Percentiles rank a stretch among this genome's conserved stretches.
Evolutionary conservation across 306 rosid species (phyloP).

Genomic region (Elaeagnus macrophylla): DNA sequence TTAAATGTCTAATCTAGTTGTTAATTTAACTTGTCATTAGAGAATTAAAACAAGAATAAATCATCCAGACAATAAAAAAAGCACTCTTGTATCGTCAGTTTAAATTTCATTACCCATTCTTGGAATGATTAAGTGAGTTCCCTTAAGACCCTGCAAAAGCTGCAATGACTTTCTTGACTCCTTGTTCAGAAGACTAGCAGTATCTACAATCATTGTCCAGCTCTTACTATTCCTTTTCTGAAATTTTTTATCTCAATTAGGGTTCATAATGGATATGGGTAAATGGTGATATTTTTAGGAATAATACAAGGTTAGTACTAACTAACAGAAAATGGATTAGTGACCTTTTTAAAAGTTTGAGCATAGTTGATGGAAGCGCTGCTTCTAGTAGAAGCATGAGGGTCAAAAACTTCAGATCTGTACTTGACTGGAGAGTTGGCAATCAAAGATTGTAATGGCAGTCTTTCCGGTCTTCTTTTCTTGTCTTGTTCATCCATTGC

Average conservation of each 20-base stretch:
- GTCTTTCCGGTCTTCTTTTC: conserved; percentile 33
- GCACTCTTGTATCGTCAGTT: not conserved
- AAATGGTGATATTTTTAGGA: conserved; percentile 4
- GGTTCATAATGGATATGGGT: conserved; percentile 3
- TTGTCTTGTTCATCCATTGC: conserved; percentile 24
- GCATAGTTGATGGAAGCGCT: too few species aligned
- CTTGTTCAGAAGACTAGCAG: conserved; percentile 63
- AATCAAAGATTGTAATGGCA: conserved; percentile 50
- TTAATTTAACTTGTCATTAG: too few species aligned
- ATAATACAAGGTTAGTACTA: conserved; percentile 18
- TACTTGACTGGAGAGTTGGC: conserved; percentile 21
- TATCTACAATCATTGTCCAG: conserved; percentile 73
- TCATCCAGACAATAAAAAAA: not conserved
- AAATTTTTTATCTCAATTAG: conserved; percentile 18
- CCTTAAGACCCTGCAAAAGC: conserved; percentile 71
- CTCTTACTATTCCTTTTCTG: conserved; percentile 38
- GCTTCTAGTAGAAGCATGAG: too few species aligned
- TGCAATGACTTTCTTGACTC: conserved; percentile 73
- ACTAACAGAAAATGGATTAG: too few species aligned
- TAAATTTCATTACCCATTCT: conserved; percentile 46
- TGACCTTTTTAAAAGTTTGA: conserved; percentile 18
- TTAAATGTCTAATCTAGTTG: too few species aligned
- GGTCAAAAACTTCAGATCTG: conserved; percentile 20
- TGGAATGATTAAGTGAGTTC: conserved; percentile 70
- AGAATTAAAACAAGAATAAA: not conserved